phyloP scores from a whole-genome alignment of 306 rosid genomes.

The Sindora glabra region DNA sequence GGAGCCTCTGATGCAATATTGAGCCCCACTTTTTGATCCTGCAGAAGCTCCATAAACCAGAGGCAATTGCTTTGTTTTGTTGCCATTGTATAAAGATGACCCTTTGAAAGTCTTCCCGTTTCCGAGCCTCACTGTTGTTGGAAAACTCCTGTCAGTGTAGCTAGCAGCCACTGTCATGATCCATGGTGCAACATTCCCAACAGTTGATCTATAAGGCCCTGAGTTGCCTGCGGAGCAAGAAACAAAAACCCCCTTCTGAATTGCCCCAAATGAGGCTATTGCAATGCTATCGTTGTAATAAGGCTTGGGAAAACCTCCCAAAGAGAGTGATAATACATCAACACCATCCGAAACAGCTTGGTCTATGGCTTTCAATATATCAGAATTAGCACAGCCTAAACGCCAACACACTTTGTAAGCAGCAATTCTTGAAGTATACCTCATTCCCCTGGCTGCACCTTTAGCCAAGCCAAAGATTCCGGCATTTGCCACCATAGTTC shows the following conservation, averaged over 20 bases:
- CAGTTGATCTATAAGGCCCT: slow-evolving; percentile 49
- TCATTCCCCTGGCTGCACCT: slow-evolving; percentile 60
- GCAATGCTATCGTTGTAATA: slow-evolving; percentile 46
- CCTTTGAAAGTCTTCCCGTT: slow-evolving; percentile 46
- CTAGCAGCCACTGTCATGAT: slow-evolving; percentile 77
- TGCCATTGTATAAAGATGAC: slow-evolving; percentile 44
- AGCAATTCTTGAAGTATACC: slow-evolving; percentile 57
- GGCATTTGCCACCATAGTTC: slow-evolving; percentile 34
- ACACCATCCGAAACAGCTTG: slow-evolving; percentile 65
- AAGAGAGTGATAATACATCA: slow-evolving; percentile 62
- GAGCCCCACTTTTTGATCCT: slow-evolving; percentile 28
- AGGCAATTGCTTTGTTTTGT: slow-evolving; percentile 28
- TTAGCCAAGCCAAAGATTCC: slow-evolving; percentile 37
- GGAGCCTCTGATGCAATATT: slow-evolving; percentile 31
- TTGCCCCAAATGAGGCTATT: slow-evolving; percentile 61
- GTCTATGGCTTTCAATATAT: slow-evolving; percentile 58
- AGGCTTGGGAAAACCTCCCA: slow-evolving; percentile 44
- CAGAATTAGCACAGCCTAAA: slow-evolving; percentile 53
- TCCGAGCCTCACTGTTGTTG: slow-evolving; percentile 54
- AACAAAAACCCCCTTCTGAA: slow-evolving; percentile 41
- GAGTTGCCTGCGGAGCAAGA: slow-evolving; percentile 75
- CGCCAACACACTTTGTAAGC: slow-evolving; percentile 75
- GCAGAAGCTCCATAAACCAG: slow-evolving; percentile 51
- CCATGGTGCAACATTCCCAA: slow-evolving; percentile 63
- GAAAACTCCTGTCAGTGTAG: slow-evolving; percentile 58